These are phyloP conservation scores for Solanum pennellii DNA, from an alignment of 257 asterid genomes.

Conservation along the genomic window DNA sequence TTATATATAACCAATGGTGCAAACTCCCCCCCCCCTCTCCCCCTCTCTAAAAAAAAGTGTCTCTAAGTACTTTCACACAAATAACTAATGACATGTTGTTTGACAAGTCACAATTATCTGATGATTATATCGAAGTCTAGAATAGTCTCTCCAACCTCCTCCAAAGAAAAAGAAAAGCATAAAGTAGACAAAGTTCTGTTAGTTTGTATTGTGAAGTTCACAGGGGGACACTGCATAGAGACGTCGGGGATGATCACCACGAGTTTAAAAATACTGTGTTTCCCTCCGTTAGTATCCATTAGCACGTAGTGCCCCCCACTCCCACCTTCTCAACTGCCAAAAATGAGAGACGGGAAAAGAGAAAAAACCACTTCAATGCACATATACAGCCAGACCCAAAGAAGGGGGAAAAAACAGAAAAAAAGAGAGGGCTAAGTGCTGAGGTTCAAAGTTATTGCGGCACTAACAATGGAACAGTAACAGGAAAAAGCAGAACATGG, in stretches of 20 bases:
- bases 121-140: background rate
- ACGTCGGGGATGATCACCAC: background rate
- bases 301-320: background rate
- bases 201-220: background rate
- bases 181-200: background rate
- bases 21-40: too few species aligned
- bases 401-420: background rate
- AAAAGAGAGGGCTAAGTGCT: background rate
- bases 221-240: background rate
- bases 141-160: background rate
- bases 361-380: background rate
- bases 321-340: too few species aligned
- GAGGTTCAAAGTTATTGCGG: background rate
- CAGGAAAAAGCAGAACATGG: background rate
- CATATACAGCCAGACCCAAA: background rate
- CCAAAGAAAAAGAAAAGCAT: background rate
- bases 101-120: background rate
- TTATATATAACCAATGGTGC: background rate
- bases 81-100: background rate
- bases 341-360: background rate
- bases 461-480: background rate
- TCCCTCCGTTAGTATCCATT: background rate
- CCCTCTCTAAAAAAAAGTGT: background rate
- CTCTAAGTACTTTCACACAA: background rate
- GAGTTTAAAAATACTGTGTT: background rate